Base-by-base conservation (phyloP, 352 stramenopile species). In the Phytophthora ramorum region DNA sequence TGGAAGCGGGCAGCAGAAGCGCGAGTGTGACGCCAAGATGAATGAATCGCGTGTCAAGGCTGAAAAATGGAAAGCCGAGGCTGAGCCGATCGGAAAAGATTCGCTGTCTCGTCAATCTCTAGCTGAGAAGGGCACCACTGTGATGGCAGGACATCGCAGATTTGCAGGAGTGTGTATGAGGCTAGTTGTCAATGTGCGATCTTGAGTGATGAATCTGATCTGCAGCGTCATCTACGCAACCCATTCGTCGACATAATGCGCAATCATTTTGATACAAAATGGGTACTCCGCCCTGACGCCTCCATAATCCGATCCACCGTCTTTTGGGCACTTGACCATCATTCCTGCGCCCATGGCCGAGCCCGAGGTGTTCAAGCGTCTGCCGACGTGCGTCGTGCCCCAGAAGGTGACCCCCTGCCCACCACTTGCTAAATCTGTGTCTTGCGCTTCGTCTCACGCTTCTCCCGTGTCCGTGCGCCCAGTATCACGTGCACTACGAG, bases 401-500 rank as follows among this genome's bases (percentile, higher is more conserved):
- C 44, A 77, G 19, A 91, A 91, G 78, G 83, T 91, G 26, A 34
- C 30, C 46, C 4, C 7, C 10, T 19, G 24, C 34, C 43, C 12
- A 14, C 2, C 50, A 2, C 32, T 40, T 13, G 38, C 9, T 47
- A 24, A 17, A 16, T 58, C 34, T 55, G 3, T 28, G 4, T 35
- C 20, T 52, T 13, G 13, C 24, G 16, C 30, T 32, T 47, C 10
- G 28, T 4, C 38, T 69, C 30, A 61, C 8, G 16, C 16, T 20
- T 49, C 7, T 53, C 46, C 57, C 37, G 17, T 50, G 41, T 37
- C 3, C 17, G 4, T 28, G 8, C 24, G 41, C 26, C 16, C 40
- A 87, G 78, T 95, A 95, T 69, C 73, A 74, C 48, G 71, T 95
- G 49, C 69, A 91, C 59, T 95, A 90, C 71, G 76, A 90, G 22